Percentiles rank a stretch among this genome's conserved stretches.
Evolutionary conservation across 106 monocot genomes (phyloP).

Genomic region (Acanthochlamys bracteata): DNA sequence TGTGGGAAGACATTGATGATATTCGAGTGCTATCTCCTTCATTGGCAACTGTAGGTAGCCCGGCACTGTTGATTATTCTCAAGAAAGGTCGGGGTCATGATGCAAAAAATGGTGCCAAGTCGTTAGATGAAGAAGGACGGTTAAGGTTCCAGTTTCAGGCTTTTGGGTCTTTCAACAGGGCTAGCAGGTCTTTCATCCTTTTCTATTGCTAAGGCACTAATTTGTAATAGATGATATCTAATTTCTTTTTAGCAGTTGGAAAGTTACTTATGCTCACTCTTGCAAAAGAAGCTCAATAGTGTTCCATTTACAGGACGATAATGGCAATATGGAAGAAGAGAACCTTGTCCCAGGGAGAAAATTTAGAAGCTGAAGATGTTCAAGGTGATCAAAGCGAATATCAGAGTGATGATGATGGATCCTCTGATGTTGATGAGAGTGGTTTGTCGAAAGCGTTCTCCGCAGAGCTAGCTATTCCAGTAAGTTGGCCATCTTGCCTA

Average conservation of each 20-base stretch:
- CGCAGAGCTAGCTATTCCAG: slow-evolving; percentile 19
- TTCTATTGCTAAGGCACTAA: not conserved
- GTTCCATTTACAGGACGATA: slow-evolving; percentile 21
- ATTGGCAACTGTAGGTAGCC: slow-evolving; percentile 41
- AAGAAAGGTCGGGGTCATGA: slow-evolving; percentile 39
- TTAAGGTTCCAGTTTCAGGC: slow-evolving; percentile 57
- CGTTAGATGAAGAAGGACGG: slow-evolving; percentile 56
- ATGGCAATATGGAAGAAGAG: slow-evolving; percentile 37
- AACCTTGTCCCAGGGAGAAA: slow-evolving; percentile 15
- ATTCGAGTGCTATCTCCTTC: slow-evolving; percentile 45
- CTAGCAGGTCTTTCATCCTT: slow-evolving; percentile 22
- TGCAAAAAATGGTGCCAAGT: slow-evolving; percentile 41
- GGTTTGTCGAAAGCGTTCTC: slow-evolving; percentile 19
- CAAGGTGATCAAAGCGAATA: slow-evolving; percentile 10
- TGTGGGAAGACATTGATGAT: slow-evolving; percentile 74
- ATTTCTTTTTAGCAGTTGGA: too few species aligned
- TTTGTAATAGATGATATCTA: too few species aligned
- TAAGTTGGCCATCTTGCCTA: slow-evolving; percentile 5
- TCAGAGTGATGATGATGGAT: slow-evolving; percentile 17
- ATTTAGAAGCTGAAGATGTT: slow-evolving; percentile 29
- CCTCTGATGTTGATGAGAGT: slow-evolving; percentile 12
- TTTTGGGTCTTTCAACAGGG: slow-evolving; percentile 38
- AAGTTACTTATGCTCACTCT: too few species aligned
- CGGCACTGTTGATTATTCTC: slow-evolving; percentile 32
- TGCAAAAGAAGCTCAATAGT: not conserved